Evolutionary conservation across 108 stramenopile genomes (phyloP).

Genomic region (Skeletonema marinoi): DNA sequence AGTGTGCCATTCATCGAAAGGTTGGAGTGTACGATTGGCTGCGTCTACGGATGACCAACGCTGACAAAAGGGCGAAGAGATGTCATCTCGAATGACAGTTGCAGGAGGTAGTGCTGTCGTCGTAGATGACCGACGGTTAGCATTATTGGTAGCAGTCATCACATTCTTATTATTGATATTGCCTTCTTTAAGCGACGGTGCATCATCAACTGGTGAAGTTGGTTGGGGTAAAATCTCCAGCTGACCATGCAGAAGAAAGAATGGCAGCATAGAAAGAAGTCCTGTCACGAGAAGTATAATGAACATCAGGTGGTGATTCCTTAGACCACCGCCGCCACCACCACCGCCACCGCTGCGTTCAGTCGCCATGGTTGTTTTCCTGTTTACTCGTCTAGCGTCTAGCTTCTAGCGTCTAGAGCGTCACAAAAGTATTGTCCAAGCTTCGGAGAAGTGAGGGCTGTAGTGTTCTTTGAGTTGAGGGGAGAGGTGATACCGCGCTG

Average conservation of each 20-base stretch:
- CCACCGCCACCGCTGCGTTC: not conserved
- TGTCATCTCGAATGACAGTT: not conserved
- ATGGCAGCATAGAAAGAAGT: not conserved
- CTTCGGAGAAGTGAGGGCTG: too few relatives aligned
- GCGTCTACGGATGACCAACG: slow-evolving; percentile 12
- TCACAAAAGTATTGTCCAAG: too few relatives aligned
- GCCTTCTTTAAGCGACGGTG: too few relatives aligned
- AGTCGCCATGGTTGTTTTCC: not conserved
- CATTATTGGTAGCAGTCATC: not conserved
- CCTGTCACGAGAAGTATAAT: not conserved
- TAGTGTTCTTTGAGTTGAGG: too few relatives aligned
- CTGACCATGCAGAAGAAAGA: not conserved
- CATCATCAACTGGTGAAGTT: too few relatives aligned
- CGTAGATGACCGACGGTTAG: not conserved
- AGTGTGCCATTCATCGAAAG: slow-evolving; percentile 32
- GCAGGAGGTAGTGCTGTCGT: not conserved
- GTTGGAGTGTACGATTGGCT: slow-evolving; percentile 30
- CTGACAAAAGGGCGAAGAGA: slow-evolving; percentile 9
- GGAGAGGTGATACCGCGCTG: too few relatives aligned
- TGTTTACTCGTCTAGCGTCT: too few relatives aligned
- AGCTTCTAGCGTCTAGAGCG: too few relatives aligned
- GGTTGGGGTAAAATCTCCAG: not conserved
- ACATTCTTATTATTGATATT: not conserved
- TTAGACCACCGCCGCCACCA: not conserved
- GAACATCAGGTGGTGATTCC: not conserved